Evolutionary conservation across 805 yeast genomes (phyloP), one percentile per base, ranked within the genome.

Genomic region (Candida chilensis): DNA sequence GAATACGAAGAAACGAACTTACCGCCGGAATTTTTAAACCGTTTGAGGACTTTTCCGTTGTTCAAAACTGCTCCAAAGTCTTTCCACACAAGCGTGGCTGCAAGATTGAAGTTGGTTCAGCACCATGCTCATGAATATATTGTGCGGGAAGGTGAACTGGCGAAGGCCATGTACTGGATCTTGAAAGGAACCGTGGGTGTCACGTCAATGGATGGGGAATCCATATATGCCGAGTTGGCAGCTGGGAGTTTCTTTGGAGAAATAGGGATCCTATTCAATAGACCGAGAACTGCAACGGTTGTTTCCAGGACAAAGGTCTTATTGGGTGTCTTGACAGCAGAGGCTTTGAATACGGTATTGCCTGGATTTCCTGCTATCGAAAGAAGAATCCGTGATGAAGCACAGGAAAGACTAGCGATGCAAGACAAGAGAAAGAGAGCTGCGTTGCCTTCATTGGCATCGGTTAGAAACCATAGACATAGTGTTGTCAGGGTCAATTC

Each of bases 211-310:
- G 92, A 81, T 45, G 88, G 86, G 17, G 90, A 81, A 51, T 69
- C 82, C 3, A 64, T 74, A 3, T 78, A 76, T 42, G 87, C 88
- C 2, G 86, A 78, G 45, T 54, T 81, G 6, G 65, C 68, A 3
- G 66, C 78, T 4, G 90, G 90, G 2, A 64, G 78, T 14, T 79
- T 77, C 38, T 82, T 81, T 47, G 92, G 92, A 10, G 90, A 82
- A 44, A 80, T 81, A 32, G 90, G 90, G 6, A 78, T 81, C 27
- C 52, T 81, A 18, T 80, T 76, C 54, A 77, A 78, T 47, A 57
- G 88, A 29, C 87, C 88, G 13, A 58, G 90, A 40, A 80, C 88
- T 0, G 90, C 90, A 0, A 78, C 87, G 2, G 87, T 81, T 10
- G 73, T 80, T 15, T 80, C 88, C 3, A 54, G 78, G 36, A 69